Evolutionary conservation across 345 rosid genomes (phyloP), one percentile per base, ranked within the genome.

Genomic region (Cardamine occulta): DNA sequence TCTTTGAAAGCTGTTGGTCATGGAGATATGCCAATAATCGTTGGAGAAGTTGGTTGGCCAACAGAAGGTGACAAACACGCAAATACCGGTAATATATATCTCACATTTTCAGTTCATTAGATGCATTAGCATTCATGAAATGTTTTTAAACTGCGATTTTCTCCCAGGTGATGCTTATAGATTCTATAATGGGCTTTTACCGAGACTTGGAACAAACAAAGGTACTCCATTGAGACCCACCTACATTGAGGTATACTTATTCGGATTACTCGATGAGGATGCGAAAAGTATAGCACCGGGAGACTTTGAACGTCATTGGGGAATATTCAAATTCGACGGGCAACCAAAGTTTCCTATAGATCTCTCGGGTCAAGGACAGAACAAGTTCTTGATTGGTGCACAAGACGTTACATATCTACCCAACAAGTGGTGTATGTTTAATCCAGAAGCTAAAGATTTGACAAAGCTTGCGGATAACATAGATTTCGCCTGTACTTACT

Each of bases 251-350:
- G 84, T 84, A 10, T 93, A 91, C 82, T 73, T 93, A 79, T 94
- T 91, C 7, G 84, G 91, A 44, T 83, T 91, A 54, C 76, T 94
- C 12, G 79, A 75, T 7, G 79, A 75, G 28, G 68, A 74, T 19
- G 73, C 62, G 0, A 74, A 74, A 58, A 74, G 74, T 2, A 75
- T 68, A 59, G 79, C 79, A 37, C 98, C 95, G 0, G 98, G 98
- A 52, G 80, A 45, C 8, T 94, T 89, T 9, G 98, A 93, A 81
- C 94, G 96, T 9, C 97, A 93, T 12, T 91, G 97, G 97, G 97
- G 96, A 6, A 73, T 93, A 48, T 91, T 85, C 14, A 73, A 72
- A 57, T 91, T 81, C 11, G 91, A 94, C 10, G 95, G 96, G 44
- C 89, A 88, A 73, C 93, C 97, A 39, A 93, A 93, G 73, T 93